These are phyloP conservation scores for Fraxinus baroniana DNA, from an alignment of 305 asterid species.

Conservation along the genomic window DNA sequence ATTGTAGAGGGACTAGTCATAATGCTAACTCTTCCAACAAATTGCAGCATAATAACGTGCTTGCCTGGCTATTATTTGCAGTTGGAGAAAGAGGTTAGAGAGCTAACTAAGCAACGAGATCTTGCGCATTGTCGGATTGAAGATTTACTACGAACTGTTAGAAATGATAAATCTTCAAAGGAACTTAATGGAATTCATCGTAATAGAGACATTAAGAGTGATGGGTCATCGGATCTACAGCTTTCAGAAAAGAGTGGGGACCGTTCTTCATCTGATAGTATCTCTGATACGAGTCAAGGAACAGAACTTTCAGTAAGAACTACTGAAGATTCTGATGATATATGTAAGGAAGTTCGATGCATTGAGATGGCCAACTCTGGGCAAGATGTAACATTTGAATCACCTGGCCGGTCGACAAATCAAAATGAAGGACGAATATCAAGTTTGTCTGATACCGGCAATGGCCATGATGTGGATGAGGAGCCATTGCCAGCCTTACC, in stretches of 20 bases:
- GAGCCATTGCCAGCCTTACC: constrained; percentile 33
- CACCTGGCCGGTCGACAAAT: constrained; percentile 32
- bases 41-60: constrained; percentile 16
- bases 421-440: constrained; percentile 37
- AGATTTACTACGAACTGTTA: constrained; percentile 44
- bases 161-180: constrained; percentile 27
- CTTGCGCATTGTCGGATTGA: constrained; percentile 63
- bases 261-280: constrained; percentile 37
- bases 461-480: constrained; percentile 31
- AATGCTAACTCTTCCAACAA: not conserved
- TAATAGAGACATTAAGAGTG: constrained; percentile 35
- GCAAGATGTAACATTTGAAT: constrained; percentile 29
- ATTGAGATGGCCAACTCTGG: constrained; percentile 53
- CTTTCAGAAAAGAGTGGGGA: constrained; percentile 37
- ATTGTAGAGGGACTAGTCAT: not conserved
- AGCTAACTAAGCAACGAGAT: constrained; percentile 60
- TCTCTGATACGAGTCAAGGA: constrained; percentile 34
- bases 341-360: constrained; percentile 74
- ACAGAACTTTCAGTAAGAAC: constrained; percentile 20
- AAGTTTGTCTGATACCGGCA: constrained; percentile 25
- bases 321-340: constrained; percentile 58
- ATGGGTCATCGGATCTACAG: constrained; percentile 30
- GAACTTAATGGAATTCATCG: constrained; percentile 26
- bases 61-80: constrained; percentile 41
- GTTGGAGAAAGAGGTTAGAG: constrained; percentile 87